Base-by-base conservation (phyloP, 2,329 filamentous ascomycete genomes). In the Pyrenophora teres region DNA sequence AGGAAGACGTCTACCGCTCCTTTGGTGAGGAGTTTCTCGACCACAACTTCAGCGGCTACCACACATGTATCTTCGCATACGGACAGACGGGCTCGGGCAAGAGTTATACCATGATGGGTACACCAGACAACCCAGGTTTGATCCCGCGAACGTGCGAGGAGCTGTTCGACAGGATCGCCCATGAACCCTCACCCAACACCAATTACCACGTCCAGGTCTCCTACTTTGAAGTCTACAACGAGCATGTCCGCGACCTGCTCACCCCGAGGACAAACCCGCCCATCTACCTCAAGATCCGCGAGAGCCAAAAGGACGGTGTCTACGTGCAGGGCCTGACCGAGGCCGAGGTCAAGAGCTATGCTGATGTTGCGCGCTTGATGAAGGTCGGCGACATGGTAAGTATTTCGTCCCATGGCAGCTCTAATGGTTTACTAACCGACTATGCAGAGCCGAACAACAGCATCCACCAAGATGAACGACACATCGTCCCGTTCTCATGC, bases 151-250 rank as follows among this genome's bases (percentile, higher is more conserved):
- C 94, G 8, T 99, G 94, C 74, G 88, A 96, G 74, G 94, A 97
- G 74, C 82, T 99, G 43, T 99, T 99, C 72, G 87, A 96, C 77
- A 86, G 94, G 48, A 97, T 99, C 71, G 88, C 93, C 60, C 84
- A 86, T 37, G 87, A 89, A 61, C 88, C 95, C 67, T 89, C 89
- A 39, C 89, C 92, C 46, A 95, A 94, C 74, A 91, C 96, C 72
- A 96, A 90, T 63, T 99, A 97, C 81, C 94, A 93, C 66, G 94
- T 99, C 59, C 89, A 94, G 57, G 94, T 97, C 23, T 97, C 92
- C 3, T 99, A 99, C 78, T 97, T 99, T 69, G 94, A 99, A 73
- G 94, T 99, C 56, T 99, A 99, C 83, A 99, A 99, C 76, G 94
- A 99, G 77, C 94, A 97, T 75, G 94, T 99, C 42, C 90, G 94